A percentile compares a stretch with the other conserved stretches of the same genome.
These are phyloP conservation scores for Trichoderma asperellum DNA, from an alignment of 2,329 filamentous ascomycete species.

Conservation along the genomic window DNA sequence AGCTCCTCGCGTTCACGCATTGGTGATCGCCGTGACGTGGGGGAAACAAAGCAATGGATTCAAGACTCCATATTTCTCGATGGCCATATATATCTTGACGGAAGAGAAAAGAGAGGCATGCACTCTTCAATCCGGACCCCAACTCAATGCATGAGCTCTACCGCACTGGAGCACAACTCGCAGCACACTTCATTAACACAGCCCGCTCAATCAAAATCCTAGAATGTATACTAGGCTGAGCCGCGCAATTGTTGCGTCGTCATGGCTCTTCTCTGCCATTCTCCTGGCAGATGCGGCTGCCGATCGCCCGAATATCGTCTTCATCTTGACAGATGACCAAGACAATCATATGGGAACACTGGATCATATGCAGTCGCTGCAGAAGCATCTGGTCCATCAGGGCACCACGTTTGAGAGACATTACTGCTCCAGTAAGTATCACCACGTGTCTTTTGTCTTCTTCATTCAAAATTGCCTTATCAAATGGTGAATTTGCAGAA, in stretches of 20 bases:
- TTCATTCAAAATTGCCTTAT: background rate
- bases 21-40: background rate
- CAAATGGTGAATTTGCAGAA: background rate
- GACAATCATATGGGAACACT: constrained; percentile 65
- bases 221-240: background rate
- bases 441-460: background rate
- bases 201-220: background rate
- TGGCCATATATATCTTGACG: background rate
- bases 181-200: background rate
- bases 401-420: constrained; percentile 65
- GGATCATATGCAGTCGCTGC: constrained; percentile 61
- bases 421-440: constrained; percentile 56
- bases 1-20: background rate
- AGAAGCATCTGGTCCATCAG: constrained; percentile 59
- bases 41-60: background rate
- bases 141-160: background rate
- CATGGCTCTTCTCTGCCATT: constrained; percentile 11
- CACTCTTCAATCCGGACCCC: background rate
- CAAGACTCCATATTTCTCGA: background rate
- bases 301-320: constrained; percentile 58
- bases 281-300: background rate
- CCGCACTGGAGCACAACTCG: background rate
- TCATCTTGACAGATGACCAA: constrained; percentile 71
- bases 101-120: background rate
- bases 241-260: constrained; percentile 2